Evolutionary conservation across 495 filamentous ascomycete species (phyloP), one percentile per base, ranked within the genome.

Genomic region (Trichoderma asperelloides): DNA sequence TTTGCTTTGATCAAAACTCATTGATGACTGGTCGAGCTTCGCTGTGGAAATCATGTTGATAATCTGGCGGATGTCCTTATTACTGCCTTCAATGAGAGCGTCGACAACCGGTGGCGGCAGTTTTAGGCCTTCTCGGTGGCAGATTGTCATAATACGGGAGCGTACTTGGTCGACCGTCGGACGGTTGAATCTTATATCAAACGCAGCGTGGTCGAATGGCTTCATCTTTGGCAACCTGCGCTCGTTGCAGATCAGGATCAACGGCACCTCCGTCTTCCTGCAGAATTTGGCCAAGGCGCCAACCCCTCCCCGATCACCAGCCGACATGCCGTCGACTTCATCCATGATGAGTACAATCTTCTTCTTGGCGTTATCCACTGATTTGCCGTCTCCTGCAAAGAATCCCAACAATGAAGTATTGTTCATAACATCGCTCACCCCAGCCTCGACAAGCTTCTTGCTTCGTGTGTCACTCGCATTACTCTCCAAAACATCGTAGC

Each of bases 241-340:
- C 72, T 99, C 95, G 72, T 99, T 99, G 82, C 96, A 99, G 71
- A 99, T 96, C 41, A 97, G 82, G 68, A 99, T 97, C 70, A 99
- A 90, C 0, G 95, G 95, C 37, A 99, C 89, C 70, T 92, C 88
- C 0, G 92, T 92, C 81, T 96, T 97, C 79, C 90, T 97, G 79
- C 93, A 97, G 55, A 97, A 86, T 62, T 92, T 88, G 63, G 95
- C 94, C 45, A 99, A 82, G 40, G 96, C 94, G 25, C 93, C 95
- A 49, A 99, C 96, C 74, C 95, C 95, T 70, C 95, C 95, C 55
- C 95, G 87, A 75, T 99, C 95, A 71, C 95, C 95, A 51, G 93
- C 93, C 62, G 93, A 97, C 95, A 99, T 99, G 41, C 95, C 95
- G 73, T 99, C 95, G 7, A 99, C 95, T 76, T 99, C 95, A 71